These are phyloP conservation scores for Psidium friedrichsthalianum DNA, from an alignment of 345 rosid genomes.

Conservation along the genomic window DNA sequence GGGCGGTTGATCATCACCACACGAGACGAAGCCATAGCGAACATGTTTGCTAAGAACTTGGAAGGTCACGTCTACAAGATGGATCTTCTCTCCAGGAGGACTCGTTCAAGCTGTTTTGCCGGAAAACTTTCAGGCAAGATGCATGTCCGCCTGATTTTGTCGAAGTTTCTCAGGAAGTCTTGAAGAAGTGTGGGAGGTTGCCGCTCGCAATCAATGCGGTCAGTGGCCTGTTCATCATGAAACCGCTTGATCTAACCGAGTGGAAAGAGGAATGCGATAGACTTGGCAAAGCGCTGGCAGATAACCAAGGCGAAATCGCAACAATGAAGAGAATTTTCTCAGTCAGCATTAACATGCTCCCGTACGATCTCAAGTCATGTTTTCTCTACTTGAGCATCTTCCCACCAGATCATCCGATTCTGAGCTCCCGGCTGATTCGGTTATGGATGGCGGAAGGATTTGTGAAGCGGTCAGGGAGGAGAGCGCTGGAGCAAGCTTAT, in stretches of 20 bases:
- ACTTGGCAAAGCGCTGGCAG: conserved; percentile 16
- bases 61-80: conserved; percentile 12
- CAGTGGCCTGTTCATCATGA: conserved; percentile 21
- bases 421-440: conserved; percentile 11
- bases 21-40: conserved; percentile 8
- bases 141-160: conserved; percentile 18
- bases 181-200: conserved; percentile 26
- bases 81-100: conserved; percentile 14
- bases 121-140: conserved; percentile 13
- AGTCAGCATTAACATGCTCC: conserved; percentile 27
- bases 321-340: conserved; percentile 20
- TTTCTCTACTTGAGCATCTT: conserved; percentile 27
- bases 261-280: conserved; percentile 18
- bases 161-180: conserved; percentile 8
- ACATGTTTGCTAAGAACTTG: conserved; percentile 4
- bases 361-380: conserved; percentile 21
- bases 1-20: conserved; percentile 25
- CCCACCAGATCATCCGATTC: conserved; percentile 17
- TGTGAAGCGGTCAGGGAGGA: conserved; percentile 18
- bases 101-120: conserved; percentile 19
- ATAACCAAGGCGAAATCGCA: conserved; percentile 8
- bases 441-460: conserved; percentile 38
- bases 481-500: conserved; percentile 27
- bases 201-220: conserved; percentile 37
- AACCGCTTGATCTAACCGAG: conserved; percentile 9